Conservation (phyloP, 768 basidiomycete species). For the Lactarius pseudohatsudake region DNA sequence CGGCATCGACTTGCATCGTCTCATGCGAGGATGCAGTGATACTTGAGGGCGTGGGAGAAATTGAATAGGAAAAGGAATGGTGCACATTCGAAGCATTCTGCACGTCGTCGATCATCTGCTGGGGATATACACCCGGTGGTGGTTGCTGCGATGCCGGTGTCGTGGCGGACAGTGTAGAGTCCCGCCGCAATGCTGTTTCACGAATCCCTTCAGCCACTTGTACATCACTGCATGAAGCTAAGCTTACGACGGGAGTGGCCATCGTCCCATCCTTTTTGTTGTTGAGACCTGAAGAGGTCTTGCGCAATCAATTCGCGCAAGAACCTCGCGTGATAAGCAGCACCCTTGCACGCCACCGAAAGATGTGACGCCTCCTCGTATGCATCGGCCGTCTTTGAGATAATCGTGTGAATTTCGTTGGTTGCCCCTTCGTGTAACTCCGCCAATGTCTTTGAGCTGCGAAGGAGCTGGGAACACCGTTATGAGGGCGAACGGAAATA, state of each 20-base stretch:
- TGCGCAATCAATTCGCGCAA: constrained; percentile 64
- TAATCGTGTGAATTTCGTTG: constrained; percentile 63
- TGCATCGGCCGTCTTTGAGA: constrained; percentile 71
- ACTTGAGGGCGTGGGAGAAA: constrained; percentile 13
- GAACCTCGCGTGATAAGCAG: constrained; percentile 80
- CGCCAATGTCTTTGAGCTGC: constrained; percentile 55
- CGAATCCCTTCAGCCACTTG: constrained; percentile 1
- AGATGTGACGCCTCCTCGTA: constrained; percentile 70
- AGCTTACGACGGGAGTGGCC: constrained; percentile 15
- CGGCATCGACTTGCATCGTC: constrained; percentile 19
- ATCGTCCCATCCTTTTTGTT: constrained; percentile 24
- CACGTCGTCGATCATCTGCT: constrained; percentile 17
- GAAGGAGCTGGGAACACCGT: constrained; percentile 54
- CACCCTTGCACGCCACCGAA: constrained; percentile 60
- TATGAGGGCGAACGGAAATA: constrained; percentile 8
- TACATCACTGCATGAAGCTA: not conserved
- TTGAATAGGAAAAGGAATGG: constrained; percentile 9
- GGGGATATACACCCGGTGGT: constrained; percentile 18
- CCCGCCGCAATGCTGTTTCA: constrained; percentile 17
- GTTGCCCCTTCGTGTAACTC: constrained; percentile 61
- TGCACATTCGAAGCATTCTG: constrained; percentile 15
- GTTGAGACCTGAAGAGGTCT: constrained; percentile 54
- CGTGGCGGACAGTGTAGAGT: constrained; percentile 15
- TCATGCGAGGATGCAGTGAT: constrained; percentile 14
- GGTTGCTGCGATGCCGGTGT: constrained; percentile 15